Conservation (phyloP, 106 monocot species). For the Dendrobium officinale region DNA sequence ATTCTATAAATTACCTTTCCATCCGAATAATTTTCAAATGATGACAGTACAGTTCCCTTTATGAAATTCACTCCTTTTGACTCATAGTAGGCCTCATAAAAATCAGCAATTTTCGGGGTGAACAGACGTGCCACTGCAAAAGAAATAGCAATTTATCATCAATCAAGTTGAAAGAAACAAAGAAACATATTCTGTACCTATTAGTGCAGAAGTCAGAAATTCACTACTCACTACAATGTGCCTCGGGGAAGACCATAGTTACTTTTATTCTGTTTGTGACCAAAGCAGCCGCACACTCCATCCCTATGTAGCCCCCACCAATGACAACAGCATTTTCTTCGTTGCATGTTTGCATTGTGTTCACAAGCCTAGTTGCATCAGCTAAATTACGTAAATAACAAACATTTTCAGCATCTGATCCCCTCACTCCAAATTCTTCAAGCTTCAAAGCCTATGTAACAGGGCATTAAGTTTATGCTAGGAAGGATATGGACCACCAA, state of each 20-base stretch:
- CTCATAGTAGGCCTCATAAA: conserved; percentile 76
- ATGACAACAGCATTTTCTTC: conserved; percentile 87
- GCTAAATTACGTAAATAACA: conserved; percentile 83
- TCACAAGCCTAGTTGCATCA: conserved; percentile 81
- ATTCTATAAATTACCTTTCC: conserved; percentile 51
- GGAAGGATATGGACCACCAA: no score
- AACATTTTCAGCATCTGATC: conserved; percentile 80
- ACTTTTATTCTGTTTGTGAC: conserved; percentile 77
- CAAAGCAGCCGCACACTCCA: conserved; percentile 96
- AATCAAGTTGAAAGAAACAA: neutral
- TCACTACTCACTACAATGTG: conserved; percentile 79
- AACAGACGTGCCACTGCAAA: conserved; percentile 86
- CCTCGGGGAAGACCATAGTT: conserved; percentile 95
- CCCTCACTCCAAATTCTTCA: conserved; percentile 87
- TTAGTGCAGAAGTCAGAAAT: neutral
- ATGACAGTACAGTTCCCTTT: conserved; percentile 87
- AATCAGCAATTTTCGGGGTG: conserved; percentile 89
- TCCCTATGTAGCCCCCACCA: conserved; percentile 96
- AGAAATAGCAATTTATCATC: neutral
- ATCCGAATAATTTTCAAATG: conserved; percentile 64
- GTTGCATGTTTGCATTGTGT: conserved; percentile 50
- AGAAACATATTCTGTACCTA: neutral
- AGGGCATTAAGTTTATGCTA: neutral
- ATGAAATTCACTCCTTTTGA: conserved; percentile 86
- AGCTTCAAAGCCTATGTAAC: conserved; percentile 72